A percentile compares a stretch with the other conserved stretches of the same genome.
phyloP scores from a whole-genome alignment of 2,329 filamentous ascomycete genomes.

The Colletotrichum sp. region DNA sequence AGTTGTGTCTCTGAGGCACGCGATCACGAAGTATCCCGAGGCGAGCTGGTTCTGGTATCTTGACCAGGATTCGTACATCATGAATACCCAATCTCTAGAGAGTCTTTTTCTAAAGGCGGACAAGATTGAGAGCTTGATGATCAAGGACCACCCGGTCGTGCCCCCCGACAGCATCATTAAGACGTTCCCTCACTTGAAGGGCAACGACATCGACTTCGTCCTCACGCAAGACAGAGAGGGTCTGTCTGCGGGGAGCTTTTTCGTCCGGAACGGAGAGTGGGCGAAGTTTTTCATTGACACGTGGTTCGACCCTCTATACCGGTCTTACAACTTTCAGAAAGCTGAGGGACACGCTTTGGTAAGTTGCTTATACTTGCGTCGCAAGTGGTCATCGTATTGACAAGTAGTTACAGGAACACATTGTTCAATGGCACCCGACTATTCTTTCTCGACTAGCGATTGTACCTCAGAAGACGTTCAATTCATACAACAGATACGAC shows the following conservation, averaged over 20 bases:
- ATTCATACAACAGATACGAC: conserved; percentile 70
- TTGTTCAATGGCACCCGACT: conserved; percentile 96
- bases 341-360: conserved; percentile 91
- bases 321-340: conserved; percentile 95
- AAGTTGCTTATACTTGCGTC: conserved; percentile 35
- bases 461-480: conserved; percentile 84
- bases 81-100: conserved; percentile 78
- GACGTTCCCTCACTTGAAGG: conserved; percentile 84
- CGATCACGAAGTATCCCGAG: conserved; percentile 79
- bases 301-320: conserved; percentile 95
- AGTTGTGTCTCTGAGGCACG: conserved; percentile 87
- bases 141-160: conserved; percentile 84
- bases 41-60: conserved; percentile 87
- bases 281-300: conserved; percentile 90
- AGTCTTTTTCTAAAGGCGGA: conserved; percentile 71
- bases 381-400: neutral
- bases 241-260: conserved; percentile 76
- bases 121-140: conserved; percentile 79
- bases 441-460: conserved; percentile 89
- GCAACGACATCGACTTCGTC: conserved; percentile 79
- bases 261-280: conserved; percentile 87
- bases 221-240: conserved; percentile 86
- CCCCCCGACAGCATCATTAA: conserved; percentile 97
- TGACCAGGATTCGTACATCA: conserved; percentile 84
- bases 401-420: conserved; percentile 68